These are phyloP conservation scores for Smallanthus sonchifolius DNA, from an alignment of 129 eudicot species.

Conservation along the genomic window DNA sequence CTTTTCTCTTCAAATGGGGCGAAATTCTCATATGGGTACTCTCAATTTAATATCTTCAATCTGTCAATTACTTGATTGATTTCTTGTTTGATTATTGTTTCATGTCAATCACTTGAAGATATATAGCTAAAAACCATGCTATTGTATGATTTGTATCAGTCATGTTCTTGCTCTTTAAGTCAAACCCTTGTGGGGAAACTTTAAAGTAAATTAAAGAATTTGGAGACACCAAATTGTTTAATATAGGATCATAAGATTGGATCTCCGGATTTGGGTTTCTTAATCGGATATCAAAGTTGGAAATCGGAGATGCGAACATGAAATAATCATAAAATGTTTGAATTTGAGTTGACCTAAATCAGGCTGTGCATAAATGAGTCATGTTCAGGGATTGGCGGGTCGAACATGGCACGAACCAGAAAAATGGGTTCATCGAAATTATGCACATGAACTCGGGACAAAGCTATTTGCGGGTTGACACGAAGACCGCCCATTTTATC, in stretches of 20 bases:
- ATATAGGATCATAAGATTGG: background rate
- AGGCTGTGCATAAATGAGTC: background rate
- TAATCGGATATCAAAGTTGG: background rate
- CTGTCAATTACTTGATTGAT: slow-evolving; percentile 1
- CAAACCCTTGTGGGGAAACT: slow-evolving; percentile 16
- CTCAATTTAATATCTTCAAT: background rate
- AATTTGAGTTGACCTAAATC: background rate
- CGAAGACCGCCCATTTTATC: no score
- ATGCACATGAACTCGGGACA: no score
- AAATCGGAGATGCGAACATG: background rate
- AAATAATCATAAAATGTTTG: background rate
- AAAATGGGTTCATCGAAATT: no score
- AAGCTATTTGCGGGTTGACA: no score
- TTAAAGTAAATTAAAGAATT: background rate
- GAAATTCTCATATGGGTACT: slow-evolving; percentile 22
- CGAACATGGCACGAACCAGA: no score
- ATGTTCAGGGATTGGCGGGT: no score
- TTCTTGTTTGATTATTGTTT: slow-evolving; percentile 1
- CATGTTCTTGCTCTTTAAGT: slow-evolving; percentile 11
- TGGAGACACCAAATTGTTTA: background rate
- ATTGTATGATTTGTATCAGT: background rate
- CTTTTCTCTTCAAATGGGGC: slow-evolving; percentile 5
- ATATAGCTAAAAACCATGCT: background rate
- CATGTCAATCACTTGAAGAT: background rate
- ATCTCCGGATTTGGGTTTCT: background rate